phyloP scores from a whole-genome alignment of 352 stramenopile species.

The Globisporangium cylindrosporum region DNA sequence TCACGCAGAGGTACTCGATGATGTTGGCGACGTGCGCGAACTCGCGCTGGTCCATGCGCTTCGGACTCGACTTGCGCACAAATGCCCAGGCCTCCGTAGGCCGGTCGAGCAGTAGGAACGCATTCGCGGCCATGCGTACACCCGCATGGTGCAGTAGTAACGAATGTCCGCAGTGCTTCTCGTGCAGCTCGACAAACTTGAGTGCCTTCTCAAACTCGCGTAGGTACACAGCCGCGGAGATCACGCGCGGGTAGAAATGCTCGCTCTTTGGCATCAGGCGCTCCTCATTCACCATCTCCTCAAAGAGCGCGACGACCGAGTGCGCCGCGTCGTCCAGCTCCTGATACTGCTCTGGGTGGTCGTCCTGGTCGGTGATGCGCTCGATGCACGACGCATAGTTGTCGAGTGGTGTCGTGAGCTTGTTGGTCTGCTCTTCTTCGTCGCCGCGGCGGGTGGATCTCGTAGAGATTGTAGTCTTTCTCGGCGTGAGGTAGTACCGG shows the following conservation, averaged over 20 bases:
- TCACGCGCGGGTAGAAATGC: constrained; percentile 46
- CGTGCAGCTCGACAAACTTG: constrained; percentile 35
- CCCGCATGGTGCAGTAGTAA: constrained; percentile 32
- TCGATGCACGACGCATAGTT: constrained; percentile 43
- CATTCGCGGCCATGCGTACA: constrained; percentile 58
- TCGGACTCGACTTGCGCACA: constrained; percentile 28
- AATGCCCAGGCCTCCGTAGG: constrained; percentile 37
- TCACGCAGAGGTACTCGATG: constrained; percentile 41
- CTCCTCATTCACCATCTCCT: constrained; percentile 62
- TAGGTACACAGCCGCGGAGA: constrained; percentile 49
- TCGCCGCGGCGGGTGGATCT: constrained; percentile 7
- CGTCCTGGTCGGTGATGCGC: constrained; percentile 39
- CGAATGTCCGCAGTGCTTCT: constrained; percentile 16
- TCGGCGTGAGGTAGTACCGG: constrained; percentile 33
- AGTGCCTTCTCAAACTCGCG: constrained; percentile 48
- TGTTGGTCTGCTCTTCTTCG: constrained; percentile 4
- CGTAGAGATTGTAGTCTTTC: constrained; percentile 4
- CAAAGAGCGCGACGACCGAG: constrained; percentile 46
- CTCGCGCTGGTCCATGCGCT: constrained; percentile 21
- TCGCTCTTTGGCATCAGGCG: constrained; percentile 27
- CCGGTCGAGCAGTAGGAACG: constrained; percentile 47
- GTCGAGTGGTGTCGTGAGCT: constrained; percentile 33
- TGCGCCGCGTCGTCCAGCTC: constrained; percentile 30
- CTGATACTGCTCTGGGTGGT: constrained; percentile 40
- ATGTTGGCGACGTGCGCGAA: constrained; percentile 37